A percentile compares a stretch with the other conserved stretches of the same genome.
Evolutionary conservation across 257 asterid genomes (phyloP).

Genomic region (Scutellaria minor): DNA sequence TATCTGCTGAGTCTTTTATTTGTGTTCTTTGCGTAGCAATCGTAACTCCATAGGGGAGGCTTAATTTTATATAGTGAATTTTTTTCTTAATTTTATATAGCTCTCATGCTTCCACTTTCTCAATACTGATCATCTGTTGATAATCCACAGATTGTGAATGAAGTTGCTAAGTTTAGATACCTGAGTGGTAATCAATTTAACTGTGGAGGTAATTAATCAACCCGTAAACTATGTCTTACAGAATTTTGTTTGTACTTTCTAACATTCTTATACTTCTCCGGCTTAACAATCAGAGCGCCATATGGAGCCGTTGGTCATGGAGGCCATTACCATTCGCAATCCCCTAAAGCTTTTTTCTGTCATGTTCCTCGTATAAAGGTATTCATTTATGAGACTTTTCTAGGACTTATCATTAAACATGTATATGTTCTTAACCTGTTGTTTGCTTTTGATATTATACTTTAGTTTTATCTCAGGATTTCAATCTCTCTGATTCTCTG

Average conservation of each 20-base stretch:
- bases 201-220: slow-evolving; percentile 80
- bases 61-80: too few relatives aligned
- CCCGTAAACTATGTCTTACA: not conserved
- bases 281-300: slow-evolving; percentile 94
- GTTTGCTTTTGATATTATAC: slow-evolving; percentile 2
- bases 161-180: slow-evolving; percentile 96
- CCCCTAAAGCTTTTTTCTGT: slow-evolving; percentile 99
- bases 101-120: not conserved
- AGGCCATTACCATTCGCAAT: slow-evolving; percentile 98
- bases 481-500: too few relatives aligned
- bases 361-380: slow-evolving; percentile 99
- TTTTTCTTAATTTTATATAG: not conserved
- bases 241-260: not conserved
- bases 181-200: slow-evolving; percentile 96
- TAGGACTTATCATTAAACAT: not conserved
- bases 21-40: too few relatives aligned
- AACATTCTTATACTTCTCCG: slow-evolving; percentile 43
- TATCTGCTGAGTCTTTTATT: not conserved
- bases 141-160: slow-evolving; percentile 77
- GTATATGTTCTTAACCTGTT: too few relatives aligned
- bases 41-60: too few relatives aligned
- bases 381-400: slow-evolving; percentile 8
- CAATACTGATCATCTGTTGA: slow-evolving; percentile 23
- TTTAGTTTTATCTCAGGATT: not conserved
- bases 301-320: slow-evolving; percentile 99